Percentiles rank a stretch among this genome's conserved stretches.
phyloP scores from a whole-genome alignment of 2,329 filamentous ascomycete genomes.

The Phoma sp. region DNA sequence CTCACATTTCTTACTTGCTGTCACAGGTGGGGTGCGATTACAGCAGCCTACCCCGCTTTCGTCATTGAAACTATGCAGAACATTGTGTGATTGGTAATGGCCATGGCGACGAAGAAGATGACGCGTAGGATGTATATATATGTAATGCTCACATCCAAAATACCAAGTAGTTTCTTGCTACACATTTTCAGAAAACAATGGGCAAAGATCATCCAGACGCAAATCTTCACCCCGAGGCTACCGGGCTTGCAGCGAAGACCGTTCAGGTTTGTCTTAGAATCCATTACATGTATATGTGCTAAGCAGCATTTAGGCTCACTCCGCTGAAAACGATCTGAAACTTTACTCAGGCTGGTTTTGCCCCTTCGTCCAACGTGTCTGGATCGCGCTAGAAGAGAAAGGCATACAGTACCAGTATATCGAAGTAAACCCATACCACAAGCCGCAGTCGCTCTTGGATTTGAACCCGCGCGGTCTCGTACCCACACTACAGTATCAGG shows the following conservation, averaged over 20 bases:
- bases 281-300: too few species aligned
- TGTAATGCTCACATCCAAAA: background rate
- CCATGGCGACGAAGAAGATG: slow-evolving; percentile 1
- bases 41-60: slow-evolving; percentile 23
- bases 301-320: slow-evolving; percentile 30
- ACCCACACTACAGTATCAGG: slow-evolving; percentile 66
- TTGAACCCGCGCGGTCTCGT: slow-evolving; percentile 79
- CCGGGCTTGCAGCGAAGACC: slow-evolving; percentile 37
- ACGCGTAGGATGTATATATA: background rate
- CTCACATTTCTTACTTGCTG: background rate
- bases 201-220: slow-evolving; percentile 45
- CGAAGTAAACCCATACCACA: slow-evolving; percentile 75
- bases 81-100: slow-evolving; percentile 18
- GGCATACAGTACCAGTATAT: slow-evolving; percentile 73
- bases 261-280: slow-evolving; percentile 31
- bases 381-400: slow-evolving; percentile 77
- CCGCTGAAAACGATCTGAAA: slow-evolving; percentile 60
- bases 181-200: slow-evolving; percentile 22
- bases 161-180: background rate
- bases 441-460: slow-evolving; percentile 68
- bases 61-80: slow-evolving; percentile 18
- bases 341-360: slow-evolving; percentile 80
- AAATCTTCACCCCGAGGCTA: slow-evolving; percentile 44
- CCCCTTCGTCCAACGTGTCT: slow-evolving; percentile 70
- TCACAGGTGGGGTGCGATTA: slow-evolving; percentile 14